Conservation (phyloP, 2,329 filamentous ascomycete species). For the Didymella keratinophila region DNA sequence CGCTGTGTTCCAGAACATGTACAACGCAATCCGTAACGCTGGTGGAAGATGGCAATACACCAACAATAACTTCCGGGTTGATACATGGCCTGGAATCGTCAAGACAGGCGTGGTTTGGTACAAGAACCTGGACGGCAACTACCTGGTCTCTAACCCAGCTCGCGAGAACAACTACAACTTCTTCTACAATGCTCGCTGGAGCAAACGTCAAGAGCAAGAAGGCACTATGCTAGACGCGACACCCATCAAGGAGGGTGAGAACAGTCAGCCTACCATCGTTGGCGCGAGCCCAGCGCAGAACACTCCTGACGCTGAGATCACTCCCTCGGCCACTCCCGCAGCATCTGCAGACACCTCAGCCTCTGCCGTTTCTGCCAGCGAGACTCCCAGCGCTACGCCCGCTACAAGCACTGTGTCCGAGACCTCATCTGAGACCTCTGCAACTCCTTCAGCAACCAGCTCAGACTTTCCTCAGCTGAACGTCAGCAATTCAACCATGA, state of each 20-base stretch:
- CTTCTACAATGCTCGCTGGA: conserved; percentile 11
- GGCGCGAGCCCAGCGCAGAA: conserved; percentile 14
- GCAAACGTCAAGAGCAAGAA: conserved; percentile 9
- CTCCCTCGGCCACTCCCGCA: neutral
- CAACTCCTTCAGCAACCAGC: conserved; percentile 7
- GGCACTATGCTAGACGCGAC: neutral
- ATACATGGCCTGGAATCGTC: conserved; percentile 3
- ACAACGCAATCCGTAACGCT: conserved; percentile 12
- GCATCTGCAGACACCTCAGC: neutral
- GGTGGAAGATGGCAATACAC: conserved; percentile 18
- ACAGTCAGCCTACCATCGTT: neutral
- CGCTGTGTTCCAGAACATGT: conserved; percentile 17
- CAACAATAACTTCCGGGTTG: conserved; percentile 7
- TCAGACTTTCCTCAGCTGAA: neutral
- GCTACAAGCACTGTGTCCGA: neutral
- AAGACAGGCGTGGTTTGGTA: conserved; percentile 15
- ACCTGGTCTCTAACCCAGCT: conserved; percentile 11
- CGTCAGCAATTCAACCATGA: conserved; percentile 6
- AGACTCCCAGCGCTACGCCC: neutral
- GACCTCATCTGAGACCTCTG: neutral
- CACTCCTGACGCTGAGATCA: neutral
- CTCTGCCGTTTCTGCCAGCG: neutral
- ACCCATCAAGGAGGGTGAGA: neutral
- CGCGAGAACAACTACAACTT: conserved; percentile 17
- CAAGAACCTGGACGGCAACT: conserved; percentile 8